Base-by-base conservation (phyloP, 2,329 filamentous ascomycete genomes). In the Penicillium sp. region DNA sequence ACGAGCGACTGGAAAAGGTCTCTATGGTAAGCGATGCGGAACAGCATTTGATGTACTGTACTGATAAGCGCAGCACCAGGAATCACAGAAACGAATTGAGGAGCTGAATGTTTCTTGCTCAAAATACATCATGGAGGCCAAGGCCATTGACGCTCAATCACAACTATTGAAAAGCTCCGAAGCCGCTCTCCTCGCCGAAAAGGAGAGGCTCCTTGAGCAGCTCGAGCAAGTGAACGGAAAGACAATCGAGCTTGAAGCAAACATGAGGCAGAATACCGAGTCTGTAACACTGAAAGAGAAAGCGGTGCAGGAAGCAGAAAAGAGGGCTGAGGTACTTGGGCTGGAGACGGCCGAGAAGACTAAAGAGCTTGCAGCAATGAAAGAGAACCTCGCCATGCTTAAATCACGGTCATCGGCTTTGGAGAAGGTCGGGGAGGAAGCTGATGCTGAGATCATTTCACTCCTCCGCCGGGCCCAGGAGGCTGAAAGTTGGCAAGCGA, bases 391-490 rank as follows among this genome's bases (percentile, higher is more conserved):
- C 2, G 44, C 40, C 6, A 38, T 41, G 11, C 55, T 56, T 12
- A 56, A 61, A 25, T 59, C 53, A 12, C 56, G 60, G 19, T 60
- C 50, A 17, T 47, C 45, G 4, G 57, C 26, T 2, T 56, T 69
- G 10, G 67, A 69, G 45, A 43, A 58, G 9, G 54, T 56, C 4
- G 65, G 65, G 17, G 33, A 43, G 17, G 67, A 65, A 31, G 53
- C 59, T 2, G 64, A 66, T 50, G 42, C 61, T 11, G 67, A 71
- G 41, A 62, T 68, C 17, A 49, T 67, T 42, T 53, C 57, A 8
- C 54, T 71, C 7, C 64, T 66, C 33, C 58, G 51, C 11, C 58
- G 61, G 30, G 61, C 69, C 2, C 65, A 69, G 33, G 62, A 64
- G 35, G 63, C 64, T 3, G 69, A 71, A 45, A 25, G 50, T 1